Evolutionary conservation across 176 grass and related monocot genomes (phyloP).

Genomic region (Oryza coarctata): DNA sequence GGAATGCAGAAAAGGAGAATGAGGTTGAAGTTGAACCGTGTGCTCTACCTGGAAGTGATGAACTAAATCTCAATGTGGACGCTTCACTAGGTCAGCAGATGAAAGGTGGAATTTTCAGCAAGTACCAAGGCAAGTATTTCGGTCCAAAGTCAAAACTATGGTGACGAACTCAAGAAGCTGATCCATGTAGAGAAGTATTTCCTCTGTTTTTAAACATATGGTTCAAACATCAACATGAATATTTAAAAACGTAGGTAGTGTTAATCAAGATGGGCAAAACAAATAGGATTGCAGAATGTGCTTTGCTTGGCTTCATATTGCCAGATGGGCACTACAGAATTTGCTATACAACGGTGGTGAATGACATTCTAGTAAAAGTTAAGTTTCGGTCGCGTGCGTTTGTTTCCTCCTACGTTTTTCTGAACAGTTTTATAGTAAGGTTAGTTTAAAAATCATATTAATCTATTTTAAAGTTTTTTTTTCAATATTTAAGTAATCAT

Average conservation of each 20-base stretch:
- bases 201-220: too few relatives aligned
- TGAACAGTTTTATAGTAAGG: too few relatives aligned
- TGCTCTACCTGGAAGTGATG: not conserved
- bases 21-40: not conserved
- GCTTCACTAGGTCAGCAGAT: not conserved
- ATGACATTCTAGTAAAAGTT: not conserved
- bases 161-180: not conserved
- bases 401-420: too few relatives aligned
- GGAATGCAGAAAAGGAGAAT: not conserved
- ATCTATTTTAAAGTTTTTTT: too few relatives aligned
- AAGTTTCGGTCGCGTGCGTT: too few relatives aligned
- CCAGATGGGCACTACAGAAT: not conserved
- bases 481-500: too few relatives aligned
- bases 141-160: not conserved
- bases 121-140: not conserved
- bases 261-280: not conserved
- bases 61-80: not conserved
- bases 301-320: not conserved
- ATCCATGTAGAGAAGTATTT: too few relatives aligned
- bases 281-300: not conserved
- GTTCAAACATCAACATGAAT: too few relatives aligned
- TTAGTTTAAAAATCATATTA: too few relatives aligned
- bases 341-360: not conserved
- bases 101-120: not conserved
- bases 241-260: too few relatives aligned